Conservation (phyloP, 495 filamentous ascomycete genomes). For the Penicillium arizonense region DNA sequence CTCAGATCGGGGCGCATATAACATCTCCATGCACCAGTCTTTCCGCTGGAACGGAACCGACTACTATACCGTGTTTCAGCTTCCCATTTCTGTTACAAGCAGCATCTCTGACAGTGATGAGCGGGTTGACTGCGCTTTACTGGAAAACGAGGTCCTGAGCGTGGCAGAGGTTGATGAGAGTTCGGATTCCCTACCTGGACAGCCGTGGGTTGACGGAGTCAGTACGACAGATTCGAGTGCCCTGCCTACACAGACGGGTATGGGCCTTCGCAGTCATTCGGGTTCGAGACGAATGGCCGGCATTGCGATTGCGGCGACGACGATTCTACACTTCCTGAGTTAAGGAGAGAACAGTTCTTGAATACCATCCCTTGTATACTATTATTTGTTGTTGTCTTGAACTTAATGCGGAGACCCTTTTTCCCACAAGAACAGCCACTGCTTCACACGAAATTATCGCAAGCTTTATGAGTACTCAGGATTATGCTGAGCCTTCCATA, state of each 20-base stretch:
- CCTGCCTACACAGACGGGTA: neutral
- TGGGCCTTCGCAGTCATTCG: neutral
- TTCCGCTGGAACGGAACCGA: constrained; percentile 61
- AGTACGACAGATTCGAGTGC: constrained; percentile 8
- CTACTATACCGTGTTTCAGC: constrained; percentile 66
- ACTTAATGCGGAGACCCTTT: neutral
- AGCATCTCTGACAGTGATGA: constrained; percentile 38
- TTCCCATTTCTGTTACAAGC: constrained; percentile 67
- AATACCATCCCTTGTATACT: constrained; percentile 4
- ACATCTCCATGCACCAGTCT: constrained; percentile 67
- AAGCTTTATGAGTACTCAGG: neutral
- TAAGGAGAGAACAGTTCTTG: neutral
- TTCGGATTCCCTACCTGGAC: constrained; percentile 17
- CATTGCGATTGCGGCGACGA: constrained; percentile 7
- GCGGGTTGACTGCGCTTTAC: constrained; percentile 13
- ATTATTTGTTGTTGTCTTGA: neutral
- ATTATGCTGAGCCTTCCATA: neutral
- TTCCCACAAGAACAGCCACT: neutral
- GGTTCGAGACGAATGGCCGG: neutral
- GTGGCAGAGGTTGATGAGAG: constrained; percentile 12
- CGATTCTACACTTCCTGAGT: neutral
- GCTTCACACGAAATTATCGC: neutral
- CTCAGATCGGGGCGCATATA: constrained; percentile 39
- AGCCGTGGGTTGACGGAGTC: constrained; percentile 17
- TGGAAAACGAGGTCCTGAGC: constrained; percentile 19